Percentiles rank a stretch among this genome's conserved stretches.
Evolutionary conservation across 306 rosid species (phyloP).

Genomic region (Prunus mira): DNA sequence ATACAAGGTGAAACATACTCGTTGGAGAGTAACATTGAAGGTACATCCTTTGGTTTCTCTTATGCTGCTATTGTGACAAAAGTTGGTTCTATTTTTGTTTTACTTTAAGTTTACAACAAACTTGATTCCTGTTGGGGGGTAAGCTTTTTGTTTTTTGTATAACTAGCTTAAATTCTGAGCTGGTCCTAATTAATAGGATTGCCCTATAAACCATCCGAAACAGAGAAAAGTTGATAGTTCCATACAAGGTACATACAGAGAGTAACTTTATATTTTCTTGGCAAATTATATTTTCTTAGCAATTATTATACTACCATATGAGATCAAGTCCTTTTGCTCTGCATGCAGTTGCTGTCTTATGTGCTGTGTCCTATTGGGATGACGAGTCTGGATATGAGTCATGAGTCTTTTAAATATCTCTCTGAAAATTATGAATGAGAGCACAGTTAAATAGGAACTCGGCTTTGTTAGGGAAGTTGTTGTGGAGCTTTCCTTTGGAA

Average conservation of each 20-base stretch:
- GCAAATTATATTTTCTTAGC: neutral
- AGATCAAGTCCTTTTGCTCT: neutral
- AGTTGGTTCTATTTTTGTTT: constrained; percentile 9
- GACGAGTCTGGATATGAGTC: neutral
- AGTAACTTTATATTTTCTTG: neutral
- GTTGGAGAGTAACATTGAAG: constrained; percentile 86
- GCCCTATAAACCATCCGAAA: neutral
- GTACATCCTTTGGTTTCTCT: constrained; percentile 39
- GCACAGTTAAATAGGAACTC: neutral
- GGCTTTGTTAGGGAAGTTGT: neutral
- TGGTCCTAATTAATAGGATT: neutral
- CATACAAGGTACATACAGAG: neutral
- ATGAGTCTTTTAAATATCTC: neutral
- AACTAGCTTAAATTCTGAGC: constrained; percentile 5
- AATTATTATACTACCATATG: neutral
- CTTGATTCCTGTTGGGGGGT: neutral
- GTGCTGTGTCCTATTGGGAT: neutral
- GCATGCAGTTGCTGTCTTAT: neutral
- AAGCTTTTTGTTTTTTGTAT: neutral
- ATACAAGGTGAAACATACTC: constrained; percentile 70
- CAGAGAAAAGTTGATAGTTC: neutral
- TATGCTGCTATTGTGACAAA: constrained; percentile 2
- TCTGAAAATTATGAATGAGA: neutral
- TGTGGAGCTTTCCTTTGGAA: neutral
- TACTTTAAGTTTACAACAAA: neutral